Evolutionary conservation across 1,284 basidiomycete genomes (phyloP).

Genomic region (Volvariella volvacea): DNA sequence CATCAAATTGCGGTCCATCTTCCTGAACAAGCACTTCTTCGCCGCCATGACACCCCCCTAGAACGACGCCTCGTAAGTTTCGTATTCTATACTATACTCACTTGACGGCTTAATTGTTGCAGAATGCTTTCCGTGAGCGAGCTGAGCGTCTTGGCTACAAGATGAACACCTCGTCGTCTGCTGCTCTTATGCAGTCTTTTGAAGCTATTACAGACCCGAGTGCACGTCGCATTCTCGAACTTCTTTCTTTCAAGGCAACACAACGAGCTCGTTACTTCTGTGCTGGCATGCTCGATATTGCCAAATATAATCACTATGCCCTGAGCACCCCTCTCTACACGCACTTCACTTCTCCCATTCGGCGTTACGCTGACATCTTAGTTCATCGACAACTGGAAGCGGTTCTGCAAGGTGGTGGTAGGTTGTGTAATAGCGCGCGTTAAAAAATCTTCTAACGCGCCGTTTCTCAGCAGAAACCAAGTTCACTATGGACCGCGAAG

Average conservation of each 20-base stretch:
- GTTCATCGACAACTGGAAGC: conserved; percentile 97
- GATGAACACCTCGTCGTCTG: conserved; percentile 77
- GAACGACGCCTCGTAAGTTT: conserved; percentile 64
- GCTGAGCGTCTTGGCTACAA: conserved; percentile 80
- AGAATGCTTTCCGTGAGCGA: conserved; percentile 74
- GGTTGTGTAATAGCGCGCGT: conserved; percentile 19
- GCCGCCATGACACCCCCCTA: conserved; percentile 89
- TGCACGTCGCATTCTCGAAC: conserved; percentile 69
- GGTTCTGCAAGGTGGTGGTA: conserved; percentile 69
- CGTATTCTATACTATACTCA: conserved; percentile 34
- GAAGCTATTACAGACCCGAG: conserved; percentile 65
- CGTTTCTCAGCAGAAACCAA: conserved; percentile 60
- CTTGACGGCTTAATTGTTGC: conserved; percentile 6
- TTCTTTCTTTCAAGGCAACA: conserved; percentile 86
- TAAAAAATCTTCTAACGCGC: conserved; percentile 13
- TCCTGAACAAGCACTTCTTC: conserved; percentile 91
- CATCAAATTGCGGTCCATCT: conserved; percentile 90
- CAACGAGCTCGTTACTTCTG: conserved; percentile 97
- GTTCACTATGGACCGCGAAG: conserved; percentile 95
- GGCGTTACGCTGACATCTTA: conserved; percentile 91
- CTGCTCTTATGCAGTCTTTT: conserved; percentile 82
- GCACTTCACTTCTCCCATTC: conserved; percentile 93
- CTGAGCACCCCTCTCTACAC: conserved; percentile 92
- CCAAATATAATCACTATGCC: conserved; percentile 94
- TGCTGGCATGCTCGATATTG: conserved; percentile 97